Base-by-base conservation (phyloP, 352 stramenopile genomes). In the Elongisporangium undulatum region DNA sequence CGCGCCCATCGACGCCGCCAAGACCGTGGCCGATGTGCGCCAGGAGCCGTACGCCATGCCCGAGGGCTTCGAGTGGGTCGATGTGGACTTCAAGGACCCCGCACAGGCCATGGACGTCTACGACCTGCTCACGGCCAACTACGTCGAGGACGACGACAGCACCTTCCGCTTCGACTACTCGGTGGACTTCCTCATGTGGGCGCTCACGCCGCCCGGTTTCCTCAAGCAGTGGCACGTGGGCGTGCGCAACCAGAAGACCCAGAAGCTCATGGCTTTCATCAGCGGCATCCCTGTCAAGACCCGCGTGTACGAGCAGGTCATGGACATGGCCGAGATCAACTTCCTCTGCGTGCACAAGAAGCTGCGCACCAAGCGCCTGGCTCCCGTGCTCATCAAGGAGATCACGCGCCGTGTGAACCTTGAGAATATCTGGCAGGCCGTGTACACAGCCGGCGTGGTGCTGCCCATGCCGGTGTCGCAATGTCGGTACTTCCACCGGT, bases 261-360 rank as follows among this genome's bases (percentile, higher is more conserved):
- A 84, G 56, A 98, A 98, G 67, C 89, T 99, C 22, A 92, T 99
- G 63, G 97, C 94, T 12, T 99, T 99, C 66, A 99, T 99, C 72
- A 97, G 83, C 8, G 97, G 85, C 13, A 95, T 99, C 65, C 98
- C 98, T 3, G 95, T 96, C 56, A 88, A 76, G 48, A 82, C 94
- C 8, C 69, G 74, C 26, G 90, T 92, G 20, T 87, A 94, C 64
- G 66, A 72, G 12, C 58, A 72, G 21, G 62, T 66, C 20, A 84
- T 90, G 73, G 21, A 63, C 3, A 92, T 94, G 78, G 96, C 96
- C 7, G 96, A 99, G 74, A 98, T 99, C 59, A 99, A 99, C 74
- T 99, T 99, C 75, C 80, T 99, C 15, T 99, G 98, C 74, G 95
- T 99, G 19, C 97, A 99, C 86, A 99, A 99, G 82, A 99, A 99